Conservation (phyloP, 1,284 basidiomycete genomes). For the Ustilago trichophora region DNA sequence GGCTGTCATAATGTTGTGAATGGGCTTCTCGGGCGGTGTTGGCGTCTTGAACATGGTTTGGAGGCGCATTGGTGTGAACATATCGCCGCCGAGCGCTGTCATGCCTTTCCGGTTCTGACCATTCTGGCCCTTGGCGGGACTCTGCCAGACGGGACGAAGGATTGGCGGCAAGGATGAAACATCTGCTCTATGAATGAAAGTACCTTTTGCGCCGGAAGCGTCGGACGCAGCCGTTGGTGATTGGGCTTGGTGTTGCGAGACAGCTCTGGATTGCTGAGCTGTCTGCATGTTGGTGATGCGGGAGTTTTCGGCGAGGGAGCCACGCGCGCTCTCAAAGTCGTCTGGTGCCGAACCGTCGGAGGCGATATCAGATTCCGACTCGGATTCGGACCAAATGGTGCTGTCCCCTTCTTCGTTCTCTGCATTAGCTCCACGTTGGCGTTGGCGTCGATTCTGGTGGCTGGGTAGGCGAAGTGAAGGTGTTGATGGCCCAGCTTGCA, state of each 20-base stretch:
- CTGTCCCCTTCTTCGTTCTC: constrained; percentile 37
- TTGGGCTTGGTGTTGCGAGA: constrained; percentile 7
- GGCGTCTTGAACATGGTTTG: constrained; percentile 62
- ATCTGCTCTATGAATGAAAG: constrained; percentile 60
- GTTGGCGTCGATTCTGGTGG: constrained; percentile 22
- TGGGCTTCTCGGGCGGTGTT: constrained; percentile 36
- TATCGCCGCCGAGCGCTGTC: constrained; percentile 55
- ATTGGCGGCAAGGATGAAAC: constrained; percentile 58
- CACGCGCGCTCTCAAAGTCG: constrained; percentile 43
- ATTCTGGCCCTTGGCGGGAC: constrained; percentile 34
- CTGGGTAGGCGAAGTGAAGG: constrained; percentile 39
- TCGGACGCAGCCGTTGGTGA: constrained; percentile 20
- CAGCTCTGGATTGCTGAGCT: constrained; percentile 12
- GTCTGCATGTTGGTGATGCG: constrained; percentile 37
- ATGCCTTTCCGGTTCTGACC: constrained; percentile 25
- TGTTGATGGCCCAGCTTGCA: constrained; percentile 38
- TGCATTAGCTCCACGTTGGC: constrained; percentile 2
- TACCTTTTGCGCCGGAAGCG: constrained; percentile 41
- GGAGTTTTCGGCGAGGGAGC: constrained; percentile 33
- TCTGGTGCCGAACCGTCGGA: constrained; percentile 26
- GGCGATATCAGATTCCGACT: constrained; percentile 19
- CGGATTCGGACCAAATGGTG: constrained; percentile 43
- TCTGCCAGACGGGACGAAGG: constrained; percentile 58
- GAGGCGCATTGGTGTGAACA: constrained; percentile 62
- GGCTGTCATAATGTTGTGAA: constrained; percentile 24